Evolutionary conservation across 345 rosid species (phyloP), one percentile per base, ranked within the genome.

Genomic region (Passiflora organensis): DNA sequence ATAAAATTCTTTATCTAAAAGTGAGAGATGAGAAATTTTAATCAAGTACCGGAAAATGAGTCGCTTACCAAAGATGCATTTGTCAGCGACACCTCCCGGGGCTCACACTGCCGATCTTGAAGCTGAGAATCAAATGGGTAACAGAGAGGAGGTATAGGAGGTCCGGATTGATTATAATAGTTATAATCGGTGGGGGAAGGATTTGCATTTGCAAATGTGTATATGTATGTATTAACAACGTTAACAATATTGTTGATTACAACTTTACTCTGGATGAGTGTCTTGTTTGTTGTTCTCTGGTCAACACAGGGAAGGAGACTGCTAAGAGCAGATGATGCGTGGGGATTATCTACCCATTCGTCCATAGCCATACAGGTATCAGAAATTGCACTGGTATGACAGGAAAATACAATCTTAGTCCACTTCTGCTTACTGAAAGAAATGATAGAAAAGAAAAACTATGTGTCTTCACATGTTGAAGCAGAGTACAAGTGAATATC

Each of bases 241-340:
- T 72, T 77, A 32, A 82, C 99, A 32, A 93, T 78, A 59, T 80
- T 70, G 53, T 68, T 86, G 71, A 89, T 86, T 68, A 93, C 97
- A 70, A 79, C 82, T 84, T 93, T 93, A 62, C 95, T 93, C 80
- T 93, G 82, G 14, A 71, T 56, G n/a, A 93, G 91, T 1, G 95
- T 84, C 57, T 84, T 76, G 74, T 83, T 93, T 52, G 99, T 89
- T 44, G 97, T 93, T 63, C 59, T 76, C 63, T 81, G 82, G 64
- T 93, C 89, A n/a, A 93, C 95, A 61, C 97, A 93, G 1, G 99
- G 94, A 66, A 93, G 93, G 66, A 93, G 86, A 74, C 83, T 67
- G 68, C 87, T 84, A 25, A 93, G 99, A 62, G 95, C 96, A 39
- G 95, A 81, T 64, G 81, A 88, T 5, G 94, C 83, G 37, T 86